Conservation (phyloP, 208 protist genomes). For the Naegleria gruberi region DNA sequence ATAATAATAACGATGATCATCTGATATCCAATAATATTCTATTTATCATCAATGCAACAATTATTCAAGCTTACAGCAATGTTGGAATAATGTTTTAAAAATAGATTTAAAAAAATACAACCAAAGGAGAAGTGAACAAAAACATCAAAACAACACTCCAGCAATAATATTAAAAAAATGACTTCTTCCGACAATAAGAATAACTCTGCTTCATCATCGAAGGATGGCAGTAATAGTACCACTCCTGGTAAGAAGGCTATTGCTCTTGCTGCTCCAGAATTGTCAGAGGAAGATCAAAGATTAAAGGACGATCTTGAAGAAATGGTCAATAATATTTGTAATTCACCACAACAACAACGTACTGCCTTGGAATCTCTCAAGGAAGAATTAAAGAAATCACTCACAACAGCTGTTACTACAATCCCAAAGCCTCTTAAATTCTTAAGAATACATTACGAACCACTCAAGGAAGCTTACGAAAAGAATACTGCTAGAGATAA, state of each 20-base stretch:
- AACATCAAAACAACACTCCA: too few species aligned
- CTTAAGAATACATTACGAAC: slow-evolving; percentile 81
- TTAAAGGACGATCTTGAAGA: not conserved
- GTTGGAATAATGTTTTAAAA: too few species aligned
- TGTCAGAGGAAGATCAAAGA: not conserved
- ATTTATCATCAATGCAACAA: too few species aligned
- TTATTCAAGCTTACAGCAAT: too few species aligned
- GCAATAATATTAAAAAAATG: too few species aligned
- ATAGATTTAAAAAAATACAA: too few species aligned
- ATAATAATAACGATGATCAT: too few species aligned
- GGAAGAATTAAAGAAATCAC: slow-evolving; percentile 77
- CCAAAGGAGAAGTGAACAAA: too few species aligned
- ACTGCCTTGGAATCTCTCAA: slow-evolving; percentile 78
- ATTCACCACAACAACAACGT: slow-evolving; percentile 31
- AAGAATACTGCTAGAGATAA: slow-evolving; percentile 25
- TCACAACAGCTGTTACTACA: slow-evolving; percentile 93
- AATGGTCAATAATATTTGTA: not conserved
- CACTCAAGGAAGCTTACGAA: slow-evolving; percentile 74
- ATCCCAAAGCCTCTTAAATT: slow-evolving; percentile 99
- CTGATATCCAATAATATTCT: too few species aligned
- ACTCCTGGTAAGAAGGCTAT: not conserved
- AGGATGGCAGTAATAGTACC: not conserved
- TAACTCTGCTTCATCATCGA: not conserved
- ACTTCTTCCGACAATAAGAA: too few species aligned
- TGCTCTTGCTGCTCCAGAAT: not conserved